Conservation (phyloP, 129 eudicot species). For the Rutidosis leptorrhynchoides region DNA sequence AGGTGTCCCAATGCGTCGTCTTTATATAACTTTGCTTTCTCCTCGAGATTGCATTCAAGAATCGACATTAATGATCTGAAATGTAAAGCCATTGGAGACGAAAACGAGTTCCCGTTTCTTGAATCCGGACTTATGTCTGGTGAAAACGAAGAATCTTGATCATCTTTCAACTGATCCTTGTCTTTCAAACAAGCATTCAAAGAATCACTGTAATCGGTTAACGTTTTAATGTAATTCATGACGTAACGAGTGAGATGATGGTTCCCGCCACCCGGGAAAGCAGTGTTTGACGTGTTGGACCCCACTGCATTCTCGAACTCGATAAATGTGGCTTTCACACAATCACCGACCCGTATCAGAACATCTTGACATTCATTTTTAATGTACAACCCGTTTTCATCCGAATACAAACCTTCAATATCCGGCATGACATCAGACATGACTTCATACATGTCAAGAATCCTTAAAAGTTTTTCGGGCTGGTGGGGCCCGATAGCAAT, state of each 20-base stretch:
- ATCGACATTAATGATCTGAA: conserved; percentile 56
- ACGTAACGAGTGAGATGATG: conserved; percentile 89
- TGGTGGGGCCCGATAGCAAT: conserved; percentile 81
- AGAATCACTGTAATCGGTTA: conserved; percentile 54
- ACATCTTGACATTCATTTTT: conserved; percentile 55
- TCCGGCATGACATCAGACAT: conserved; percentile 65
- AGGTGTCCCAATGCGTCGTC: conserved; percentile 64
- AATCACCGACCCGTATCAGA: conserved; percentile 57
- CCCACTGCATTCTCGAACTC: conserved; percentile 80
- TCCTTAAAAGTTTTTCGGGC: conserved; percentile 77
- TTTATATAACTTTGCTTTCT: conserved; percentile 66
- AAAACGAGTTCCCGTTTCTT: conserved; percentile 14
- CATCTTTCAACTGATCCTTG: conserved; percentile 18
- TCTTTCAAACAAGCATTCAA: conserved; percentile 60
- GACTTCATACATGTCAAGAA: conserved; percentile 88
- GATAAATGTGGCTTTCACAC: conserved; percentile 68
- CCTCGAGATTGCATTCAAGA: conserved; percentile 66
- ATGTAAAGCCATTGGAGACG: conserved; percentile 55
- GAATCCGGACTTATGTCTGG: conserved; percentile 50
- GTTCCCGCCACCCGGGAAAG: conserved; percentile 89
- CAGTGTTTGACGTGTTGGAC: conserved; percentile 51
- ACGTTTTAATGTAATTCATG: conserved; percentile 68
- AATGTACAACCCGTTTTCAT: conserved; percentile 43
- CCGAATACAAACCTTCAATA: conserved; percentile 48
- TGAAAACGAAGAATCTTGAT: conserved; percentile 41